Conservation (phyloP, 495 filamentous ascomycete species). For the Talaromyces nanjingensis region DNA sequence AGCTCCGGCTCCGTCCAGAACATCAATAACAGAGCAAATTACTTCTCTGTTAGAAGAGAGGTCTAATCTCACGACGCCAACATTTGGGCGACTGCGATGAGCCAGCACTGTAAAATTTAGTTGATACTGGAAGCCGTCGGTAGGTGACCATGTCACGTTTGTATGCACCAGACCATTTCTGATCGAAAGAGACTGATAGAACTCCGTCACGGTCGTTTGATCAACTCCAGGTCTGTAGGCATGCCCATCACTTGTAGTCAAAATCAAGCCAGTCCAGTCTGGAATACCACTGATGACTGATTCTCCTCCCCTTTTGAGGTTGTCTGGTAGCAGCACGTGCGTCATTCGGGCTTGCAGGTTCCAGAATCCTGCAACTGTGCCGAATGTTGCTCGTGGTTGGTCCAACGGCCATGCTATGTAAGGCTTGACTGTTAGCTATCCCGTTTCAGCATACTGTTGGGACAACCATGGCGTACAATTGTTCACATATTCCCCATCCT, state of each 20-base stretch:
- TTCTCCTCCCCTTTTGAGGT: constrained; percentile 1
- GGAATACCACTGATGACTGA: constrained; percentile 8
- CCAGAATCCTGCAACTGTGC: constrained; percentile 8
- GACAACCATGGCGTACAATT: background rate
- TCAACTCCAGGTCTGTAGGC: constrained; percentile 2
- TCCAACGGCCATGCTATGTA: constrained; percentile 7
- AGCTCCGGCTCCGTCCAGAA: constrained; percentile 48
- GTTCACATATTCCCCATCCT: background rate
- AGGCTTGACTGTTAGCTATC: background rate
- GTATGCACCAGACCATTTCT: constrained; percentile 3
- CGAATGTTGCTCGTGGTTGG: constrained; percentile 6
- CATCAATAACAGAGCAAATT: constrained; percentile 42
- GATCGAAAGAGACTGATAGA: constrained; percentile 3
- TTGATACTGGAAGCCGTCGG: background rate
- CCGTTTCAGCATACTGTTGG: background rate
- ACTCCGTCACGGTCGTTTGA: background rate
- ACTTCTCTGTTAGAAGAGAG: constrained; percentile 33
- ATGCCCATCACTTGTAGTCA: background rate
- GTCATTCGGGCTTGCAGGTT: constrained; percentile 2
- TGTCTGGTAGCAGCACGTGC: background rate
- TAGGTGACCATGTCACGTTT: constrained; percentile 6
- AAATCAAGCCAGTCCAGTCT: constrained; percentile 8
- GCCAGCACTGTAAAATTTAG: constrained; percentile 6
- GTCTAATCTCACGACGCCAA: constrained; percentile 40
- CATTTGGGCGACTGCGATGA: constrained; percentile 18